Conservation (phyloP, 495 filamentous ascomycete genomes). For the Trichoderma gamsii region DNA sequence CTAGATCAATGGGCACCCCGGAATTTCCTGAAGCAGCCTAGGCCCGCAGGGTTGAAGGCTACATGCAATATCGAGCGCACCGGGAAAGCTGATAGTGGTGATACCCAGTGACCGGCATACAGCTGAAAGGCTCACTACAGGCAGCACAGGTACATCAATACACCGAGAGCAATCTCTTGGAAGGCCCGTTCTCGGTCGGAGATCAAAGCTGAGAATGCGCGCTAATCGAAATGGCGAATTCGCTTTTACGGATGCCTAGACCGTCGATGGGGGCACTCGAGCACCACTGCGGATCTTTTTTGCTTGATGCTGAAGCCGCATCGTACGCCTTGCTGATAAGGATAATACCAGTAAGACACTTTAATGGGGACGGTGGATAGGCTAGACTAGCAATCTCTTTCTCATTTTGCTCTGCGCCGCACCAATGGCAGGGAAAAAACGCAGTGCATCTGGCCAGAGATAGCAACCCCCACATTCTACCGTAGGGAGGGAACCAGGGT, state of each 20-base stretch:
- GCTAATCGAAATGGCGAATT: neutral
- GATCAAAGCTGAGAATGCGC: neutral
- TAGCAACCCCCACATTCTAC: conserved; percentile 12
- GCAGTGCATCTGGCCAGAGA: neutral
- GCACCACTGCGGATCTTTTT: neutral
- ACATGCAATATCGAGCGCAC: neutral
- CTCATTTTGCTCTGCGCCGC: neutral
- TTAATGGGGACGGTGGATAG: neutral
- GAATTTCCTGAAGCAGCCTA: conserved; percentile 11
- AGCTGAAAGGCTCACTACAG: neutral
- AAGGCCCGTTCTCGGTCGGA: neutral
- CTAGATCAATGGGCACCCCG: conserved; percentile 7
- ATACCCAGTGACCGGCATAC: neutral
- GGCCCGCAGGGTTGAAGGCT: neutral
- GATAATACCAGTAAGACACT: neutral
- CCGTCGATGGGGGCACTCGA: neutral
- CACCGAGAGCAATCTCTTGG: too few relatives aligned
- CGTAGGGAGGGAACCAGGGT: conserved; percentile 6
- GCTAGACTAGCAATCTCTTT: neutral
- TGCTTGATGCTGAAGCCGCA: neutral
- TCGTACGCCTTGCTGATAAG: conserved; percentile 3
- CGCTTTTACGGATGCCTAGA: neutral
- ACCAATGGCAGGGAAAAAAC: conserved; percentile 1
- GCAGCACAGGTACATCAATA: neutral
- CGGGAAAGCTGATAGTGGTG: neutral